These are phyloP conservation scores for Salix exigua DNA, from an alignment of 345 rosid species.

Conservation along the genomic window DNA sequence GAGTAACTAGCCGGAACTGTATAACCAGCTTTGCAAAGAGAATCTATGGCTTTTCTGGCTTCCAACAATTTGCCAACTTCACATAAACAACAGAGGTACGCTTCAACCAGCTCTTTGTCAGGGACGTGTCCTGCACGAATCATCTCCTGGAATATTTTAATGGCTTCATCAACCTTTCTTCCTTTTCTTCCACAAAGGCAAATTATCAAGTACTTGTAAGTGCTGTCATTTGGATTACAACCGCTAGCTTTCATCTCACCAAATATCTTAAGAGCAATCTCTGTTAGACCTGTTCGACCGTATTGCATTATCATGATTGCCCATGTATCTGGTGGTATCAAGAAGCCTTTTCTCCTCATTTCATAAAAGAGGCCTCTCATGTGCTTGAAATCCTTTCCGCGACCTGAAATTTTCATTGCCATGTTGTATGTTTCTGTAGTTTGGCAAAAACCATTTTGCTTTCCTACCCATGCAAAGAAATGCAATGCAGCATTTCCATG, in stretches of 20 bases:
- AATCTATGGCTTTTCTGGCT: constrained; percentile 47
- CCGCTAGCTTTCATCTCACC: constrained; percentile 62
- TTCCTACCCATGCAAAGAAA: constrained; percentile 74
- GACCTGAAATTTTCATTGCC: constrained; percentile 79
- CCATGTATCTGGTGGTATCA: constrained; percentile 69
- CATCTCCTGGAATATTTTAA: constrained; percentile 62
- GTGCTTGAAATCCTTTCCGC: constrained; percentile 73
- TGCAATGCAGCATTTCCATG: constrained; percentile 56
- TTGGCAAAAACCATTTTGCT: constrained; percentile 56
- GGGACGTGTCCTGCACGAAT: constrained; percentile 47
- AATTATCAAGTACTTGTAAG: constrained; percentile 65
- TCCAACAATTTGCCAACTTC: constrained; percentile 46
- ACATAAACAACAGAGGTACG: constrained; percentile 62
- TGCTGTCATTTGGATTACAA: constrained; percentile 44
- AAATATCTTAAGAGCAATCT: constrained; percentile 60
- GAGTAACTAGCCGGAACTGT: constrained; percentile 47
- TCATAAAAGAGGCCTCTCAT: constrained; percentile 75
- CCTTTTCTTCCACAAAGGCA: constrained; percentile 73
- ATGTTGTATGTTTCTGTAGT: constrained; percentile 74
- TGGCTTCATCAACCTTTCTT: constrained; percentile 58
- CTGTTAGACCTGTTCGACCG: constrained; percentile 74
- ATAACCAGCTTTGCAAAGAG: constrained; percentile 54
- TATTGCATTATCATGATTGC: constrained; percentile 84
- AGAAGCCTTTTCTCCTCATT: constrained; percentile 65
- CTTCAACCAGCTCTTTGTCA: constrained; percentile 56